Evolutionary conservation across 1,284 basidiomycete genomes (phyloP).

Genomic region (Ceratorhiza oryzae-sativae): DNA sequence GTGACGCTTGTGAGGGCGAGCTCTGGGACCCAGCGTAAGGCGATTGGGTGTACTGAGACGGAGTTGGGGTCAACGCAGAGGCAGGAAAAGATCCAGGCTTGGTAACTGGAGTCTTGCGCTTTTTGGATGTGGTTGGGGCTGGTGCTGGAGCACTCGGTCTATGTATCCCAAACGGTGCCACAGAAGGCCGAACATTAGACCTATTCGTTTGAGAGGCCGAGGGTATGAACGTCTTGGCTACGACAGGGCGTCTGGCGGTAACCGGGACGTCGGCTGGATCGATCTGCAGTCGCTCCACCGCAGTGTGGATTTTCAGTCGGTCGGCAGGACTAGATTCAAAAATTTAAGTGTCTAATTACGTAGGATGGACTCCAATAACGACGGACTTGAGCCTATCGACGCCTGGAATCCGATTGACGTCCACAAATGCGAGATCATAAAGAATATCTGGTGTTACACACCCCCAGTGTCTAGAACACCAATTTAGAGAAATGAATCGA

Average conservation of each 20-base stretch:
- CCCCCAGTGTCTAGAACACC: conserved; percentile 55
- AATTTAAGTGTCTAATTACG: conserved; percentile 8
- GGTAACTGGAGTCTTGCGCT: conserved; percentile 3
- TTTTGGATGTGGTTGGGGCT: conserved; percentile 6
- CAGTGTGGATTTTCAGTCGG: conserved; percentile 65
- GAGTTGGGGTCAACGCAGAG: background rate
- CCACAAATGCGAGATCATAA: conserved; percentile 55
- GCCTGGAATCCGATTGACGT: conserved; percentile 58
- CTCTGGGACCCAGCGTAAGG: background rate
- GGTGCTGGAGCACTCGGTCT: conserved; percentile 8
- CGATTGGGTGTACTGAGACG: conserved; percentile 1
- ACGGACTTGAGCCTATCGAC: conserved; percentile 62
- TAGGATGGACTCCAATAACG: conserved; percentile 14
- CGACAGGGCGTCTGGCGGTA: conserved; percentile 41
- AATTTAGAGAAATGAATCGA: background rate
- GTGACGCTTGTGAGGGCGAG: conserved; percentile 1
- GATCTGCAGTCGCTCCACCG: conserved; percentile 60
- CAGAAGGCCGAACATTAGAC: conserved; percentile 41
- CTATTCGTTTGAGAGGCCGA: conserved; percentile 43
- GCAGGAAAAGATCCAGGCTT: background rate
- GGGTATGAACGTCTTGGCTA: conserved; percentile 37
- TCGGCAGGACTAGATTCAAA: conserved; percentile 58
- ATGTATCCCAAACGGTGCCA: conserved; percentile 37
- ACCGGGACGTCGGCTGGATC: conserved; percentile 61
- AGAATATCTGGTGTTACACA: conserved; percentile 70